Conservation (phyloP, 2,329 filamentous ascomycete species). For the Venturia nashicola region DNA sequence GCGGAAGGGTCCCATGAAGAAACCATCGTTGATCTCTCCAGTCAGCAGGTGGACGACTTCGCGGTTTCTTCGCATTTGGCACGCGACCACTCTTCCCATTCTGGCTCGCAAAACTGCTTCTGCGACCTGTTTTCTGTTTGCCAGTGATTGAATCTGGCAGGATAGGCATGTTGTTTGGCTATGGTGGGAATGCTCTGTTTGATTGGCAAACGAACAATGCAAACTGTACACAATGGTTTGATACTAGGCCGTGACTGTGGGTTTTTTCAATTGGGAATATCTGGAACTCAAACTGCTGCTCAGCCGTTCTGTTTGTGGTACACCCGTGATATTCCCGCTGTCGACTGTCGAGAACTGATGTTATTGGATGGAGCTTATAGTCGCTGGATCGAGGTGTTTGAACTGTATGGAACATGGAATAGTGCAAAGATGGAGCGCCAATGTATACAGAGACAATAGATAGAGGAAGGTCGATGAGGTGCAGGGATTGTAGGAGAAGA, state of each 20-base stretch:
- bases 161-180: not conserved
- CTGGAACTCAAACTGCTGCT: not conserved
- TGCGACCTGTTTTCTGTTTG: not conserved
- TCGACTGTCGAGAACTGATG: not conserved
- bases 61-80: slow-evolving; percentile 34
- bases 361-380: not conserved
- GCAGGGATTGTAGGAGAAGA: not conserved
- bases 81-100: slow-evolving; percentile 13
- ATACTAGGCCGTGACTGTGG: not conserved
- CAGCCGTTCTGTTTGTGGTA: not conserved
- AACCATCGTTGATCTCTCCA: slow-evolving; percentile 36
- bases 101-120: not conserved
- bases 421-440: not conserved
- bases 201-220: not conserved
- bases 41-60: slow-evolving; percentile 32
- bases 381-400: not conserved
- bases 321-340: not conserved
- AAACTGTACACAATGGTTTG: not conserved
- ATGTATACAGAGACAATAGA: not conserved
- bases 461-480: not conserved
- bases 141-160: slow-evolving; percentile 2
- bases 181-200: not conserved
- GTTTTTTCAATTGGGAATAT: not conserved
- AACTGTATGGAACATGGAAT: not conserved
- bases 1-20: slow-evolving; percentile 32